Percentiles rank a stretch among this genome's conserved stretches.
Evolutionary conservation across 805 yeast genomes (phyloP).

Genomic region (Sugiyamaella lignohabitans): DNA sequence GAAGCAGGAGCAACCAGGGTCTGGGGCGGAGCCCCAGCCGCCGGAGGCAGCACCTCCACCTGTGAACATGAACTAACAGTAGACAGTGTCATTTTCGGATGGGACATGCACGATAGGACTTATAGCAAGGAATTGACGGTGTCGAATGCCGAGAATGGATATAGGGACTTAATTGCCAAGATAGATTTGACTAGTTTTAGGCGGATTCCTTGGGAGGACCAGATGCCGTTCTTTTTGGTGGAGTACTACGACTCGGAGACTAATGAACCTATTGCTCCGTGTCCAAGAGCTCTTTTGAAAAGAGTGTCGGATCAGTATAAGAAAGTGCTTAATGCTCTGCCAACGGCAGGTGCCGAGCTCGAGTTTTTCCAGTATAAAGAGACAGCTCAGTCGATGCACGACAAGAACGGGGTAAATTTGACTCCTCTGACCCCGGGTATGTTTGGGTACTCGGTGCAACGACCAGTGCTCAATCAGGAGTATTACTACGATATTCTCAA

Average conservation of each 20-base stretch:
- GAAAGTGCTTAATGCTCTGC: conserved; percentile 11
- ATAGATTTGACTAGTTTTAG: conserved; percentile 23
- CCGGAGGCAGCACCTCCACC: too few species aligned
- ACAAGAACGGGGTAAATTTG: conserved; percentile 21
- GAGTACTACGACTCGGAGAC: conserved; percentile 23
- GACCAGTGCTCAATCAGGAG: conserved; percentile 28
- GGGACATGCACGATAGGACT: conserved; percentile 32
- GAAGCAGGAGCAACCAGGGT: too few species aligned
- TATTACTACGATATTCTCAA: conserved; percentile 27
- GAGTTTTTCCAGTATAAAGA: conserved; percentile 31
- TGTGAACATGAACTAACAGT: neutral
- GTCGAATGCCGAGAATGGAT: conserved; percentile 28
- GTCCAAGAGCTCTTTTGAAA: conserved; percentile 29
- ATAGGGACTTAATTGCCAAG: conserved; percentile 26
- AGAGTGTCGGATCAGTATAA: conserved; percentile 14
- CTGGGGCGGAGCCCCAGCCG: too few species aligned
- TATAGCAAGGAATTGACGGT: conserved; percentile 25
- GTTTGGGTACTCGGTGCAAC: conserved; percentile 33
- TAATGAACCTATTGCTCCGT: conserved; percentile 24
- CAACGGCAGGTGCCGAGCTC: conserved; percentile 32
- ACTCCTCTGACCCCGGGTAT: conserved; percentile 30
- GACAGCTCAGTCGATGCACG: conserved; percentile 21
- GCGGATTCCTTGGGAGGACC: conserved; percentile 28
- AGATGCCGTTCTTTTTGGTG: conserved; percentile 27
- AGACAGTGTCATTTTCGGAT: conserved; percentile 28